A percentile compares a stretch with the other conserved stretches of the same genome.
These are phyloP conservation scores for Paracorniculantispora psalliotae DNA, from an alignment of 2,329 filamentous ascomycete genomes.

Conservation along the genomic window DNA sequence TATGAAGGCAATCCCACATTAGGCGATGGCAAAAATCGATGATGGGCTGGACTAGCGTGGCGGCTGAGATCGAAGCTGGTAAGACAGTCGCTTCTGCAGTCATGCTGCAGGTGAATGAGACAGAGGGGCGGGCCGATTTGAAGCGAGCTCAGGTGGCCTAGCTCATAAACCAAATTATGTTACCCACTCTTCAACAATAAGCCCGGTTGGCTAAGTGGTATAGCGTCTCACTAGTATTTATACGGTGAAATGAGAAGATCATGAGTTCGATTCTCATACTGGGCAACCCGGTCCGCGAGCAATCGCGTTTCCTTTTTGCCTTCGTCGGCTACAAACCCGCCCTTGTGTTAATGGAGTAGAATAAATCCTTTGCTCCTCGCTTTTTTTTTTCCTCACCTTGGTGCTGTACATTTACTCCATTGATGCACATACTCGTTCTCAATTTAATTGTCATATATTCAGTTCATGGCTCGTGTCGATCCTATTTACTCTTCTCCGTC, in stretches of 20 bases:
- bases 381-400: not conserved
- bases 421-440: too few relatives aligned
- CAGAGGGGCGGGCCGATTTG: too few relatives aligned
- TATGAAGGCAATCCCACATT: not conserved
- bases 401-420: too few relatives aligned
- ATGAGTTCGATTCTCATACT: conserved; percentile 31
- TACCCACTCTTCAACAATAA: not conserved
- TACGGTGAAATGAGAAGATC: conserved; percentile 26
- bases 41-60: conserved; percentile 1
- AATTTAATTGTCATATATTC: too few relatives aligned
- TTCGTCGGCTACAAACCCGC: too few relatives aligned
- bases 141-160: too few relatives aligned
- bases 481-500: not conserved
- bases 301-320: conserved; percentile 6
- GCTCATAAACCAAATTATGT: not conserved
- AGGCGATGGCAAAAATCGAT: not conserved
- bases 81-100: not conserved
- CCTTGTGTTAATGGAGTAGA: too few relatives aligned
- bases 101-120: not conserved
- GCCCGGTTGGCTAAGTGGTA: conserved; percentile 32
- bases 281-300: conserved; percentile 19
- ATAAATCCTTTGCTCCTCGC: too few relatives aligned
- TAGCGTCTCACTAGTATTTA: conserved; percentile 32
- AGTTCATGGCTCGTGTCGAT: not conserved
- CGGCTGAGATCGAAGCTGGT: conserved; percentile 1